phyloP scores from a whole-genome alignment of 2,329 filamentous ascomycete genomes.

The Trichophyton rubrum region DNA sequence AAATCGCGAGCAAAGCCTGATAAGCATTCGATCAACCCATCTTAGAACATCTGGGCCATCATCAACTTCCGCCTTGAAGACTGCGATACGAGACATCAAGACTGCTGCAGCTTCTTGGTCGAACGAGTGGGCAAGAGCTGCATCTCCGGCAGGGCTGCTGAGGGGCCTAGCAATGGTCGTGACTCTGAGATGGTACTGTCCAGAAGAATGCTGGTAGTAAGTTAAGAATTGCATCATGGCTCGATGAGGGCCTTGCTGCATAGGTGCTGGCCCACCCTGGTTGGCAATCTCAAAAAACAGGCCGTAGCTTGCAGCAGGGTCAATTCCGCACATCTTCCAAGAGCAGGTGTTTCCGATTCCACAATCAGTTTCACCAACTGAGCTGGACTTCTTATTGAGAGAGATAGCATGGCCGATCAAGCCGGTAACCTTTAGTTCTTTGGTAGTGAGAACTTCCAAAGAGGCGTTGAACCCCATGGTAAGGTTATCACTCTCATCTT shows the following conservation, averaged over 20 bases:
- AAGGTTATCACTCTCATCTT: slow-evolving; percentile 86
- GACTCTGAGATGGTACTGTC: slow-evolving; percentile 89
- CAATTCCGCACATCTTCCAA: slow-evolving; percentile 99
- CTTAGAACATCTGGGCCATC: slow-evolving; percentile 95
- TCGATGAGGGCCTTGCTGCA: slow-evolving; percentile 77
- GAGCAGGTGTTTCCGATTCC: slow-evolving; percentile 97
- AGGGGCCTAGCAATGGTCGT: slow-evolving; percentile 86
- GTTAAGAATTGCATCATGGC: slow-evolving; percentile 97
- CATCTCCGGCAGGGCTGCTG: slow-evolving; percentile 86
- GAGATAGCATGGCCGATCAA: slow-evolving; percentile 94
- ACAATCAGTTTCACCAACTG: slow-evolving; percentile 93
- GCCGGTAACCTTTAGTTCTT: slow-evolving; percentile 95
- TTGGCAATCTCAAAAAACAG: slow-evolving; percentile 97
- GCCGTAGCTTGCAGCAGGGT: slow-evolving; percentile 84
- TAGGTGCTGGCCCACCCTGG: slow-evolving; percentile 72
- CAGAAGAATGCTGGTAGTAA: slow-evolving; percentile 95
- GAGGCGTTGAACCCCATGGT: slow-evolving; percentile 98
- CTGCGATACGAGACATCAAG: slow-evolving; percentile 96
- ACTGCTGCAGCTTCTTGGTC: slow-evolving; percentile 96
- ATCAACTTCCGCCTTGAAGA: slow-evolving; percentile 97
- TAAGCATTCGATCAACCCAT: slow-evolving; percentile 98
- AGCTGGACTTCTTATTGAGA: slow-evolving; percentile 94
- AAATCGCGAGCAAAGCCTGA: slow-evolving; percentile 88
- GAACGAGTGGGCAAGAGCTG: slow-evolving; percentile 89
- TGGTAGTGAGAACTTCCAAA: slow-evolving; percentile 89